Evolutionary conservation across 306 rosid genomes (phyloP), one percentile per base, ranked within the genome.

Genomic region (Lagenaria siceraria): DNA sequence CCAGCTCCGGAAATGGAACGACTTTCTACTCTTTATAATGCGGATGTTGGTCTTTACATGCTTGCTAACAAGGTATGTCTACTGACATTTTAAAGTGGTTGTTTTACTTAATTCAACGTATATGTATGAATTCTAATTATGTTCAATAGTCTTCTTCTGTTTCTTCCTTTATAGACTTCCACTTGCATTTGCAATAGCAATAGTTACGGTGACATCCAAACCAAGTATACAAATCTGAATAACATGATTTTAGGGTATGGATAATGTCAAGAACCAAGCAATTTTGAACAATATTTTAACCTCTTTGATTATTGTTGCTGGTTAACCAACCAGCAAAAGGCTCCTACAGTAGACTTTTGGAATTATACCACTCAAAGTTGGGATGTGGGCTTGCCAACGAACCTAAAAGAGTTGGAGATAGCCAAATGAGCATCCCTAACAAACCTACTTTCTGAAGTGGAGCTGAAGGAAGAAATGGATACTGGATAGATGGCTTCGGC

Each of bases 11-110:
- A 88, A 83, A 90, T 96, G 99, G 97, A 96, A 92, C 88, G 99
- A 79, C 92, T 96, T 19, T 96, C 99, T 5, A 96, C 99, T 36
- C 84, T 96, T 38, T 96, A 96, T 82, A 96, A 96, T 83, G 99
- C 99, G 69, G 99, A 96, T 82, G 99, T 96, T 61, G 99, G 99
- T 88, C 98, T 96, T 80, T 92, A 90, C 89, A 96, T 96, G 99
- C 99, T 96, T 17, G 99, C 99, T 74, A 96, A 92, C 85, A 96
- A 96, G 99, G 99, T 96, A 66, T 38, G 0, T 86, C 35, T 82
- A 19, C 33, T 55, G 59, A 61, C 36, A 64, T 52, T 62, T 58
- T 73, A 19, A n/a, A 73, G 46, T 51, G 29, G 48, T 19, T 65
- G 11, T 65, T 52, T 73, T 73, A 51, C 60, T 72, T 51, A 15